phyloP scores from a whole-genome alignment of 2,329 filamentous ascomycete species.

The Penicillium sp. region DNA sequence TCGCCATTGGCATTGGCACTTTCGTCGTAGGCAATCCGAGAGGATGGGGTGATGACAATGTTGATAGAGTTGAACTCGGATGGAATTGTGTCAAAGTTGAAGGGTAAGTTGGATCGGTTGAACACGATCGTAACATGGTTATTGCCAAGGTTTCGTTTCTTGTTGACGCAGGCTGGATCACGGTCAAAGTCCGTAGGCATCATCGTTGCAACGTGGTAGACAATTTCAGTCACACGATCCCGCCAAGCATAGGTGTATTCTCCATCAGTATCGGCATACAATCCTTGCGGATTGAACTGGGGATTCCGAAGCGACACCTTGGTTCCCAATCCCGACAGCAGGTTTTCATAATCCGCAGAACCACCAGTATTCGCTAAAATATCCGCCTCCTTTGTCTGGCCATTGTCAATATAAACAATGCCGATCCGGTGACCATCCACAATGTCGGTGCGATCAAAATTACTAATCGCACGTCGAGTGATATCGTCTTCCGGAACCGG shows the following conservation, averaged over 20 bases:
- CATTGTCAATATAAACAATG: constrained; percentile 87
- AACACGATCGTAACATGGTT: constrained; percentile 98
- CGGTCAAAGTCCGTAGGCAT: constrained; percentile 86
- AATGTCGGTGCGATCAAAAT: constrained; percentile 83
- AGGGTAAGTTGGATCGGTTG: constrained; percentile 90
- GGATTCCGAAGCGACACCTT: constrained; percentile 77
- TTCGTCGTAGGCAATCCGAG: constrained; percentile 36
- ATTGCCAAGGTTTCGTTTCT: constrained; percentile 95
- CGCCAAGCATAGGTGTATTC: constrained; percentile 91
- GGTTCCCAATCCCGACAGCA: constrained; percentile 78
- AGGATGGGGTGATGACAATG: constrained; percentile 87
- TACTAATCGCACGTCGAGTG: constrained; percentile 70
- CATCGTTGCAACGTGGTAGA: constrained; percentile 94
- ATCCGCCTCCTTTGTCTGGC: constrained; percentile 76
- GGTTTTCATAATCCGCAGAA: constrained; percentile 82
- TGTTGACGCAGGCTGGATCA: constrained; percentile 74
- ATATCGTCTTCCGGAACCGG: constrained; percentile 72
- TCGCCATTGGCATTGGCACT: constrained; percentile 39
- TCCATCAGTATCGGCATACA: constrained; percentile 82
- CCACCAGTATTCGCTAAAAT: constrained; percentile 86
- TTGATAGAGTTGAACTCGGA: constrained; percentile 97
- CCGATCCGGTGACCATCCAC: constrained; percentile 96
- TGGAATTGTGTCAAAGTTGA: constrained; percentile 86
- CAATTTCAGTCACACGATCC: constrained; percentile 88
- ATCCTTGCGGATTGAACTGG: constrained; percentile 87